phyloP scores from a whole-genome alignment of 2,329 filamentous ascomycete species.

The Drechslera avenae region DNA sequence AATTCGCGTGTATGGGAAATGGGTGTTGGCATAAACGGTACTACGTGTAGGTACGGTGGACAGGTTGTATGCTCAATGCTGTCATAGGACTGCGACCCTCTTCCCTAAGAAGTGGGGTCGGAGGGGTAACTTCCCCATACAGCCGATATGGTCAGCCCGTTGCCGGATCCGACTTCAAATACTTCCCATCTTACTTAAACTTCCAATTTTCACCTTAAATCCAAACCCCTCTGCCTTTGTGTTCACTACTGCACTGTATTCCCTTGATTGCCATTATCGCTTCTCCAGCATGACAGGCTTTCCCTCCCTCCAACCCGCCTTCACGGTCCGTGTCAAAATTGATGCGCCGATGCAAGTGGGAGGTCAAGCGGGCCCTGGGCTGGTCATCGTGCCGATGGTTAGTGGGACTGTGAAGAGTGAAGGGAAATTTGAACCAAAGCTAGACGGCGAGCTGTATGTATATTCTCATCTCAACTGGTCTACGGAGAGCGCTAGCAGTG shows the following conservation, averaged over 20 bases:
- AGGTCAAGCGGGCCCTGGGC: slow-evolving; percentile 25
- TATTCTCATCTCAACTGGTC: too few species aligned
- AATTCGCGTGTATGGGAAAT: too few species aligned
- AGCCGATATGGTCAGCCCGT: neutral
- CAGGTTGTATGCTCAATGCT: neutral
- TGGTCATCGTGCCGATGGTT: slow-evolving; percentile 40
- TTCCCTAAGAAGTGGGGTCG: slow-evolving; percentile 15
- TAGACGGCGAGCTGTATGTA: slow-evolving; percentile 29
- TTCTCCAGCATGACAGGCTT: slow-evolving; percentile 31
- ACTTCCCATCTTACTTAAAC: neutral
- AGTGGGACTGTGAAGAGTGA: slow-evolving; percentile 40
- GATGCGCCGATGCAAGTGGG: slow-evolving; percentile 36
- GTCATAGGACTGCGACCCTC: slow-evolving; percentile 4
- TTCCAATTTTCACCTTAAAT: too few species aligned
- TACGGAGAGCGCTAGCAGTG: too few species aligned
- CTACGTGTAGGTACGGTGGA: too few species aligned
- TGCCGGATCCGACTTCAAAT: neutral
- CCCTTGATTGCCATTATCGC: neutral
- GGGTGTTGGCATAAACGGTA: too few species aligned
- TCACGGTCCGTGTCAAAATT: slow-evolving; percentile 38
- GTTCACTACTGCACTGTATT: neutral
- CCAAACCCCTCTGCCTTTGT: neutral
- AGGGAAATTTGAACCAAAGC: slow-evolving; percentile 32
- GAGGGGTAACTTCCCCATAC: slow-evolving; percentile 24
- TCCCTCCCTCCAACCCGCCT: slow-evolving; percentile 37